Conservation (phyloP, 352 stramenopile species). For the Globisporangium echinulatum region DNA sequence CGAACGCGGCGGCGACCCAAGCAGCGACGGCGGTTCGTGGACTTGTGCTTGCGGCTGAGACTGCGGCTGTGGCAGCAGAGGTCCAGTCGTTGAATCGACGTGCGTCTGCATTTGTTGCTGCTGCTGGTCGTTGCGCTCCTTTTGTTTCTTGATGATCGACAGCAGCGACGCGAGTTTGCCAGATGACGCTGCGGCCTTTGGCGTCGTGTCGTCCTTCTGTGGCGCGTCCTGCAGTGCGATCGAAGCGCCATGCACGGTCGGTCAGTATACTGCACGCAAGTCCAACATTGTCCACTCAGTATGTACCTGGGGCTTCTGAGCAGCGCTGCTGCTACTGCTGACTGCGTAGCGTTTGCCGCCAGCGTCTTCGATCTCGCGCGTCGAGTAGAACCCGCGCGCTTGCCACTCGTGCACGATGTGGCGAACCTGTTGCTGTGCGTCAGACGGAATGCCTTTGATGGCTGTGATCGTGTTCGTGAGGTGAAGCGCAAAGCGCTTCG, state of each 20-base stretch:
- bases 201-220: slow-evolving; percentile 20
- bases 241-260: not conserved
- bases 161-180: slow-evolving; percentile 70
- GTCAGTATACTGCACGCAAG: too few species aligned
- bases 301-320: too few species aligned
- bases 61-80: too few species aligned
- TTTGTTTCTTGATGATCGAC: slow-evolving; percentile 82
- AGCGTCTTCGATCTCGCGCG: slow-evolving; percentile 50
- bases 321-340: slow-evolving; percentile 5
- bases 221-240: slow-evolving; percentile 15
- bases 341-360: slow-evolving; percentile 36
- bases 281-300: too few species aligned
- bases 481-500: slow-evolving; percentile 73
- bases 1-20: slow-evolving; percentile 1
- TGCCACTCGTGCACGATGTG: slow-evolving; percentile 81
- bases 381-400: slow-evolving; percentile 61
- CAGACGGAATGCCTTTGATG: slow-evolving; percentile 57
- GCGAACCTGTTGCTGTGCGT: slow-evolving; percentile 50
- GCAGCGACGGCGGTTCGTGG: not conserved
- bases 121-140: slow-evolving; percentile 36
- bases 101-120: not conserved
- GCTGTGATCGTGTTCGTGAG: slow-evolving; percentile 66
- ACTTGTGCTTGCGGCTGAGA: too few species aligned
- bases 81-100: too few species aligned
- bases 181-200: slow-evolving; percentile 29